These are phyloP conservation scores for Phytophthora citricola DNA, from an alignment of 352 stramenopile species.

Conservation along the genomic window DNA sequence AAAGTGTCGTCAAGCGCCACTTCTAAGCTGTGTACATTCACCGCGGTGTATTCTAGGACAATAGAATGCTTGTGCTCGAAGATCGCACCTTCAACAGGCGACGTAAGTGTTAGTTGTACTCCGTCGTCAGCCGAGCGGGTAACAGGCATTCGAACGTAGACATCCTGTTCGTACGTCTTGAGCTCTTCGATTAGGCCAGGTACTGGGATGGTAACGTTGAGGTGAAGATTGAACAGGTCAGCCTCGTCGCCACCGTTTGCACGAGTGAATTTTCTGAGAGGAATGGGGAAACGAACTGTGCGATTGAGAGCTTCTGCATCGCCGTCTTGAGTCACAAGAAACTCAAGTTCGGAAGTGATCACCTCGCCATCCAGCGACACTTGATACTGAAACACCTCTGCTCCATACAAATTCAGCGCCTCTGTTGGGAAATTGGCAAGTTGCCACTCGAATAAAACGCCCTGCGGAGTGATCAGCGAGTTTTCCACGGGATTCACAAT, in stretches of 20 bases:
- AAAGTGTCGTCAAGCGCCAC: conserved; percentile 38
- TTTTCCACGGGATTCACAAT: conserved; percentile 42
- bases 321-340: conserved; percentile 25
- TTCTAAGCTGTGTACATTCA: conserved; percentile 43
- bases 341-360: conserved; percentile 48
- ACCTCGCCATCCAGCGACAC: conserved; percentile 43
- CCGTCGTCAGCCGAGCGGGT: conserved; percentile 10
- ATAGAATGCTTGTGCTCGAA: conserved; percentile 31
- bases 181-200: conserved; percentile 36
- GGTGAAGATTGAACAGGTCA: conserved; percentile 28
- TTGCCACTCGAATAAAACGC: conserved; percentile 51
- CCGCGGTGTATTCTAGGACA: conserved; percentile 47
- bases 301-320: conserved; percentile 28
- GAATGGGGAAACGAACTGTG: conserved; percentile 47
- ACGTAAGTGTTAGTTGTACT: conserved; percentile 29
- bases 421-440: conserved; percentile 46
- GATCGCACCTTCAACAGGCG: conserved; percentile 32
- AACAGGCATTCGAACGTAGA: conserved; percentile 26
- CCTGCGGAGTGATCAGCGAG: conserved; percentile 18
- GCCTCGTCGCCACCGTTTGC: neutral
- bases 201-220: conserved; percentile 25
- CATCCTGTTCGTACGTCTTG: conserved; percentile 31
- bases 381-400: conserved; percentile 55
- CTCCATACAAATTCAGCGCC: conserved; percentile 43
- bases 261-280: conserved; percentile 32